Evolutionary conservation across 2,329 filamentous ascomycete species (phyloP).

Genomic region (Cryphonectria carpinicola): DNA sequence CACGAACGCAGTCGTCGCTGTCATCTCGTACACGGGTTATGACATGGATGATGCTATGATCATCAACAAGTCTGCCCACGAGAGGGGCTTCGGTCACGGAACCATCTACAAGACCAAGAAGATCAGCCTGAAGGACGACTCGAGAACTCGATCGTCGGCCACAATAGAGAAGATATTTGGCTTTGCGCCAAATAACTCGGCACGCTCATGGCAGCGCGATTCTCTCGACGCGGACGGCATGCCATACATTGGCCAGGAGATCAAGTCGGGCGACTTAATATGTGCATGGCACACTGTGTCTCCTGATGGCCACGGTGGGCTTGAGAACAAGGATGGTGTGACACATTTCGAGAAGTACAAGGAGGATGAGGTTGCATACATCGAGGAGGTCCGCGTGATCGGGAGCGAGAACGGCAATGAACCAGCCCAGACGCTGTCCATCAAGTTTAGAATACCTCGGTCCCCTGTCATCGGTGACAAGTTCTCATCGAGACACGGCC

Average conservation of each 20-base stretch:
- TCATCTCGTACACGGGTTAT: conserved; percentile 98
- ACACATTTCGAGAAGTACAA: conserved; percentile 95
- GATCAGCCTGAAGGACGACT: conserved; percentile 81
- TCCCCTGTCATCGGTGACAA: conserved; percentile 96
- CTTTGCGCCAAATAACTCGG: conserved; percentile 77
- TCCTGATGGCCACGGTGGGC: conserved; percentile 75
- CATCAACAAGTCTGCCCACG: conserved; percentile 94
- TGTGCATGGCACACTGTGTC: conserved; percentile 90
- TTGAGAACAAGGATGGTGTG: conserved; percentile 82
- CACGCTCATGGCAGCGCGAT: conserved; percentile 71
- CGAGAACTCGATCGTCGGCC: conserved; percentile 66
- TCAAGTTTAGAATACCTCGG: conserved; percentile 91
- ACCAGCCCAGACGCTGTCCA: conserved; percentile 82
- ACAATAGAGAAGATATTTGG: conserved; percentile 84
- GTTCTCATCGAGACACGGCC: conserved; percentile 97
- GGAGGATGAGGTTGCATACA: conserved; percentile 82
- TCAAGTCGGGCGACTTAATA: conserved; percentile 81
- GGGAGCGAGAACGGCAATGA: conserved; percentile 83
- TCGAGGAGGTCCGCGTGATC: conserved; percentile 91
- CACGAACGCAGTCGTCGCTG: conserved; percentile 91
- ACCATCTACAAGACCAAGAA: conserved; percentile 99
- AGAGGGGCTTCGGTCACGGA: conserved; percentile 92
- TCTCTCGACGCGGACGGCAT: conserved; percentile 87
- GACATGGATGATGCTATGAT: conserved; percentile 99
- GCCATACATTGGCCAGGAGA: conserved; percentile 75